A percentile compares a stretch with the other conserved stretches of the same genome.
Conservation (phyloP, 1,139 yeast species). For the Debaryomyces udenii region DNA sequence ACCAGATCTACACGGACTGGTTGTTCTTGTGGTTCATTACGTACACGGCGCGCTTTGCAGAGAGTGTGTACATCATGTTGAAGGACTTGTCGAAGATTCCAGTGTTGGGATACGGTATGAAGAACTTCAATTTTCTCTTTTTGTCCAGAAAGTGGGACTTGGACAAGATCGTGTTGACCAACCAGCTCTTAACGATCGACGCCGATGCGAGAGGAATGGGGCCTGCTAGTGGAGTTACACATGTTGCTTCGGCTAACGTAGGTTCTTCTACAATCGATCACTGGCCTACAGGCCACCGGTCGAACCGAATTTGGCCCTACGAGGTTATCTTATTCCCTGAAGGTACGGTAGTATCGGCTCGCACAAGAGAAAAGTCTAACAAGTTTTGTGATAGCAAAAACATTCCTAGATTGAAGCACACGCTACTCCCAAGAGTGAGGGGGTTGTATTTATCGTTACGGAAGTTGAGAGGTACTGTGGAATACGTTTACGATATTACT, state of each 20-base stretch:
- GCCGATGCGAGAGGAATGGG: conserved; percentile 57
- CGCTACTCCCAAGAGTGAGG: conserved; percentile 77
- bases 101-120: conserved; percentile 86
- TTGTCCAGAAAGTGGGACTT: conserved; percentile 81
- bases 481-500: conserved; percentile 79
- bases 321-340: conserved; percentile 82
- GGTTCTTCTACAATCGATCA: conserved; percentile 23
- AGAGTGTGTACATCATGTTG: conserved; percentile 72
- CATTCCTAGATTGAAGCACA: conserved; percentile 55
- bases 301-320: conserved; percentile 46
- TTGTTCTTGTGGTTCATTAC: conserved; percentile 86
- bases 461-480: conserved; percentile 60
- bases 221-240: conserved; percentile 50
- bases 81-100: conserved; percentile 79
- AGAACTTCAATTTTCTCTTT: conserved; percentile 74
- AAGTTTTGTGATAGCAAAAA: conserved; percentile 58
- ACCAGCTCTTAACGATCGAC: conserved; percentile 57
- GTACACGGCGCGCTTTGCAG: conserved; percentile 67
- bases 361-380: conserved; percentile 61
- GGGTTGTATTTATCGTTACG: conserved; percentile 74
- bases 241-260: conserved; percentile 30
- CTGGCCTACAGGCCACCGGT: conserved; percentile 44
- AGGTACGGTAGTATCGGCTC: conserved; percentile 82
- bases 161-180: conserved; percentile 64
- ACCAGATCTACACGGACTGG: conserved; percentile 97